These are phyloP conservation scores for Phytophthora idaei DNA, from an alignment of 352 stramenopile genomes.

Conservation along the genomic window DNA sequence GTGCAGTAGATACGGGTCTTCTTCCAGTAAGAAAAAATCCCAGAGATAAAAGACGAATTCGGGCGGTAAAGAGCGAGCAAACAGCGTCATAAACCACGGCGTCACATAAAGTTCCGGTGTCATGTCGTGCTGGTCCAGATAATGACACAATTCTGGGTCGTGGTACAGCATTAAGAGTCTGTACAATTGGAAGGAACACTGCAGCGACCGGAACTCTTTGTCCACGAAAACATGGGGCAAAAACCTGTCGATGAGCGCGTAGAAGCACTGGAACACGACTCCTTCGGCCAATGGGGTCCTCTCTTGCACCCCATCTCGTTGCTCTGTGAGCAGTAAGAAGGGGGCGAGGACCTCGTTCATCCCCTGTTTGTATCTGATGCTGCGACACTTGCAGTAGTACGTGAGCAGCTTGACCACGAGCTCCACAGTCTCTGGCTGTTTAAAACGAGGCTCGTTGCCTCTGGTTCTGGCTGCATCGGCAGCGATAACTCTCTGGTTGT, in stretches of 20 bases:
- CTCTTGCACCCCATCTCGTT: constrained; percentile 27
- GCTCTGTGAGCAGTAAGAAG: constrained; percentile 81
- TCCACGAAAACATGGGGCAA: constrained; percentile 90
- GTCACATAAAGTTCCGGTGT: constrained; percentile 93
- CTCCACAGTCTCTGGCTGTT: constrained; percentile 73
- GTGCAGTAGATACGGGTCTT: constrained; percentile 89
- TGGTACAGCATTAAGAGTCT: constrained; percentile 92
- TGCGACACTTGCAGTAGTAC: constrained; percentile 93
- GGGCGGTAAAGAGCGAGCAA: constrained; percentile 80
- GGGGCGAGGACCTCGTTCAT: constrained; percentile 95
- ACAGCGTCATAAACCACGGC: constrained; percentile 95
- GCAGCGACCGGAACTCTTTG: constrained; percentile 90
- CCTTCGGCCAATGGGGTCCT: constrained; percentile 54
- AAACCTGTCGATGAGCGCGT: constrained; percentile 90
- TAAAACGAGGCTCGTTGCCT: constrained; percentile 79
- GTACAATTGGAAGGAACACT: constrained; percentile 93
- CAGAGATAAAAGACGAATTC: constrained; percentile 86
- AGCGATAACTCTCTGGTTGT: constrained; percentile 91
- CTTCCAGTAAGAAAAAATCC: constrained; percentile 92
- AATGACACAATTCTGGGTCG: constrained; percentile 87
- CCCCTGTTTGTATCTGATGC: constrained; percentile 92
- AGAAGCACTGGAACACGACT: constrained; percentile 88
- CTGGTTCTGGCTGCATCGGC: constrained; percentile 88
- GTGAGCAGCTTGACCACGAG: constrained; percentile 88
- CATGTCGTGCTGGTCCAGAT: constrained; percentile 91